Conservation (phyloP, 2,329 filamentous ascomycete genomes). For the Colletotrichum gigasporum region DNA sequence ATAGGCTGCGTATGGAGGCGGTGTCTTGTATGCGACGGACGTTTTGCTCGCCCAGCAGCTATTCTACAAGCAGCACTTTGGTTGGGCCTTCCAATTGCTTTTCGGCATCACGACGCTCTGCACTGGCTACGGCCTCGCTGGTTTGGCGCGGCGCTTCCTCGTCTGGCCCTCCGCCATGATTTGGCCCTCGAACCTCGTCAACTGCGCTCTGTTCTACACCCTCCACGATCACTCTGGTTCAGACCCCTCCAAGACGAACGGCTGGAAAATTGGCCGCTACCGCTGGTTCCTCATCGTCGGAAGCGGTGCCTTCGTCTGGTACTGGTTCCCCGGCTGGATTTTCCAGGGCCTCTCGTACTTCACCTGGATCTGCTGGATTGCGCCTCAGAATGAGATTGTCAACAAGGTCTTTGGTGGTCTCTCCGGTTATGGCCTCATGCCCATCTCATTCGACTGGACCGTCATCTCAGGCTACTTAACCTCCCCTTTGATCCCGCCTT, state of each 20-base stretch:
- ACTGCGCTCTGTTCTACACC: constrained; percentile 69
- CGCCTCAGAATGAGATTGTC: constrained; percentile 66
- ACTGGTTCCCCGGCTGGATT: constrained; percentile 71
- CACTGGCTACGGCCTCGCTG: constrained; percentile 72
- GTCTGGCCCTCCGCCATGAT: constrained; percentile 71
- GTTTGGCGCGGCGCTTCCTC: constrained; percentile 66
- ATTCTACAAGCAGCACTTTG: constrained; percentile 62
- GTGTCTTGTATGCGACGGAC: constrained; percentile 57
- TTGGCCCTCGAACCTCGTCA: constrained; percentile 70
- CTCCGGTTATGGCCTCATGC: constrained; percentile 69
- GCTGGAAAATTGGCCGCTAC: constrained; percentile 68
- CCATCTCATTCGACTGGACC: constrained; percentile 75
- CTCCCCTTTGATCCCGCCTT: constrained; percentile 68
- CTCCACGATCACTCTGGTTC: constrained; percentile 68
- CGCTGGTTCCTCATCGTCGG: constrained; percentile 65
- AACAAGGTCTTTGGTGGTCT: constrained; percentile 74
- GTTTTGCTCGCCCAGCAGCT: constrained; percentile 52
- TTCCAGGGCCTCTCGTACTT: constrained; percentile 71
- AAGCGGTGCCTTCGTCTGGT: constrained; percentile 62
- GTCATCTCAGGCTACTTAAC: constrained; percentile 64
- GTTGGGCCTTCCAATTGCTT: constrained; percentile 68
- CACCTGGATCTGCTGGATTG: constrained; percentile 70
- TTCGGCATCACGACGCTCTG: constrained; percentile 69
- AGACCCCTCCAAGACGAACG: constrained; percentile 60
- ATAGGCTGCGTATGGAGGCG: constrained; percentile 66